Base-by-base conservation (phyloP, 768 basidiomycete genomes). In the Tulasnella sp. region DNA sequence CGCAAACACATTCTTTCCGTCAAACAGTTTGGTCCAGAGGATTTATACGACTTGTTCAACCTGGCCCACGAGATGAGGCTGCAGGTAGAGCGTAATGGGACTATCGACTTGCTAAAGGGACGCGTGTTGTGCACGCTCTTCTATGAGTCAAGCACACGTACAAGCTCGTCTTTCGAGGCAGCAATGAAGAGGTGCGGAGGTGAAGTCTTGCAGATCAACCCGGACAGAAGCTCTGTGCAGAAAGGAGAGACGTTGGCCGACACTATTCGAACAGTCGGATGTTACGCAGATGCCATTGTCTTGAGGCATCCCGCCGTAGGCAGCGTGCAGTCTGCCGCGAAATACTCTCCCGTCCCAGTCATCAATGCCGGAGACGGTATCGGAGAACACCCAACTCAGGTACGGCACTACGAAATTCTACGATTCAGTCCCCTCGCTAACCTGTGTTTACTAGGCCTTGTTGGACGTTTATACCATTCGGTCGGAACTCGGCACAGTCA, bases 121-220 rank as follows among this genome's bases (percentile, higher is more conserved):
- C 94, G 93, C 80, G 92, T 99, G 0, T 89, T 99, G 8, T 95
- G 93, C 84, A 96, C 92, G 31, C 84, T 97, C 48, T 99, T 99
- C 89, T 99, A 96, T 85, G 98, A 99, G 85, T 94, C 97, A 1
- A 98, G 96, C 3, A 99, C 98, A 3, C 90, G 98, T 44, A 99
- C 98, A 3, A 96, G 94, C 81, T 89, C 93, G 6, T 98, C 97
- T 12, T 99, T 99, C 83, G 97, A 99, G 84, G 93, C 97, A 2
- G 98, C 98, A 16, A 99, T 99, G 98, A 97, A 98, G 85, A 91
- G 98, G 74, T 96, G 96, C 83, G 98, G 98, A 38, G 98, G 98
- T n/a, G 91, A 97, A 83, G 97, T 98, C 52, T 92, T 98, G n/a
- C 89, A 93, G 78, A 89, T 98, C 78, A 89, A 89, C 58, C 90